Conservation (phyloP, 75 land plant species). For the Isoetes taiwanensis region DNA sequence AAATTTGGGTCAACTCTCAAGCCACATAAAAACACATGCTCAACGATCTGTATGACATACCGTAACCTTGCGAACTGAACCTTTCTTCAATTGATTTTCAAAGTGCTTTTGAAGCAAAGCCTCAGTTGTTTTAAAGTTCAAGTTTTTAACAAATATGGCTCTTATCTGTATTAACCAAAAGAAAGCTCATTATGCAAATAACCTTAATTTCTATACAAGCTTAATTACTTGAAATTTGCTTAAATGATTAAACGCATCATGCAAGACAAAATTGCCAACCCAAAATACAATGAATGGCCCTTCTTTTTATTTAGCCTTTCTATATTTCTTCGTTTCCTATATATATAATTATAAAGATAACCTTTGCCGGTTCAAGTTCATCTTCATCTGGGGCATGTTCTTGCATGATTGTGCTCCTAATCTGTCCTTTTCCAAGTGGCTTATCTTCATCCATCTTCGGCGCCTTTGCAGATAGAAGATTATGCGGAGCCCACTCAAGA, state of each 20-base stretch:
- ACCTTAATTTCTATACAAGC: neutral
- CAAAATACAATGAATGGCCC: no score
- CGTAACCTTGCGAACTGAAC: conserved; percentile 49
- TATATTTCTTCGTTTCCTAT: no score
- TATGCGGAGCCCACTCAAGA: conserved; percentile 87
- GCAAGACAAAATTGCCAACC: no score
- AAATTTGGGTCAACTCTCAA: neutral
- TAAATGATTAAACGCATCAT: no score
- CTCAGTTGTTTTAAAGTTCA: conserved; percentile 76
- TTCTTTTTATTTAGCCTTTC: no score
- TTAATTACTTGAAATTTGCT: neutral
- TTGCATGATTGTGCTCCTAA: no score
- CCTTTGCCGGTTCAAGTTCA: no score
- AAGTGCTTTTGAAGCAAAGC: conserved; percentile 60
- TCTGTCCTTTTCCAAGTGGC: no score
- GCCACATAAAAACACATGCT: conserved; percentile 6
- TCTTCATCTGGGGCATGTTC: no score
- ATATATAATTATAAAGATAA: no score
- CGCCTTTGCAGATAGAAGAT: conserved; percentile 34
- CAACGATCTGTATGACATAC: conserved; percentile 20
- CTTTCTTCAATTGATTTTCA: conserved; percentile 37
- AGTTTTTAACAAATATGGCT: conserved; percentile 77
- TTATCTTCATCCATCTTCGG: no score
- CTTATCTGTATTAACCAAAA: conserved; percentile 36
- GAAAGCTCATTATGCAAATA: neutral